Evolutionary conservation across 768 basidiomycete genomes (phyloP).

Genomic region (Tulasnella sp.): DNA sequence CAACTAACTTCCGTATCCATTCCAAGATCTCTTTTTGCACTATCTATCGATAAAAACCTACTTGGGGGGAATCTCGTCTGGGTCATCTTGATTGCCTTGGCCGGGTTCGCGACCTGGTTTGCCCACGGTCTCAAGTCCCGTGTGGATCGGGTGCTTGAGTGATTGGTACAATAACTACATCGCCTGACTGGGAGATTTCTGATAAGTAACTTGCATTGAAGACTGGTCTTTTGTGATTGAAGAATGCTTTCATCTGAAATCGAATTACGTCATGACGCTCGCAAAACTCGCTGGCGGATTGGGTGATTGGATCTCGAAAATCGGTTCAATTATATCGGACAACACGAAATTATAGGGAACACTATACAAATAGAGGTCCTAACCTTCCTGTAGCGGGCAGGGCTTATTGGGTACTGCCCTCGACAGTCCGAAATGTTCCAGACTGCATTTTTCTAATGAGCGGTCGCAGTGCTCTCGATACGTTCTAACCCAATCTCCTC

Average conservation of each 20-base stretch:
- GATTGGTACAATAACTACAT: background rate
- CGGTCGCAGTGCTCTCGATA: background rate
- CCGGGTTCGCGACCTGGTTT: background rate
- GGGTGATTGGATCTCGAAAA: background rate
- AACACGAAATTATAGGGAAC: background rate
- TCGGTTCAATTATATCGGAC: background rate
- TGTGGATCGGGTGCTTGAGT: background rate
- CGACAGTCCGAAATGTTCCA: too few relatives aligned
- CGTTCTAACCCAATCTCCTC: background rate
- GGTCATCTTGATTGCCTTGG: constrained; percentile 1
- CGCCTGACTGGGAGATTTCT: background rate
- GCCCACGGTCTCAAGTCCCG: background rate
- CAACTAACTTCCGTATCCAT: background rate
- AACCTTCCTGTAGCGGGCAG: background rate
- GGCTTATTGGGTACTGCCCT: background rate
- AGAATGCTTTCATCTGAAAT: too few relatives aligned
- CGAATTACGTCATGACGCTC: background rate
- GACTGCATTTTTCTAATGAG: background rate
- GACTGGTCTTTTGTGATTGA: background rate
- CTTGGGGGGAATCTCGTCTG: constrained; percentile 18
- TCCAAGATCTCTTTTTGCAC: constrained; percentile 17
- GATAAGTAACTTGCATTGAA: background rate
- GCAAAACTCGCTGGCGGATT: too few relatives aligned
- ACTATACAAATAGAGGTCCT: background rate
- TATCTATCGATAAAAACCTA: constrained; percentile 13